A percentile compares a stretch with the other conserved stretches of the same genome.
These are phyloP conservation scores for Paratinospora sagittata DNA, from an alignment of 164 flowering plant genomes.

Conservation along the genomic window DNA sequence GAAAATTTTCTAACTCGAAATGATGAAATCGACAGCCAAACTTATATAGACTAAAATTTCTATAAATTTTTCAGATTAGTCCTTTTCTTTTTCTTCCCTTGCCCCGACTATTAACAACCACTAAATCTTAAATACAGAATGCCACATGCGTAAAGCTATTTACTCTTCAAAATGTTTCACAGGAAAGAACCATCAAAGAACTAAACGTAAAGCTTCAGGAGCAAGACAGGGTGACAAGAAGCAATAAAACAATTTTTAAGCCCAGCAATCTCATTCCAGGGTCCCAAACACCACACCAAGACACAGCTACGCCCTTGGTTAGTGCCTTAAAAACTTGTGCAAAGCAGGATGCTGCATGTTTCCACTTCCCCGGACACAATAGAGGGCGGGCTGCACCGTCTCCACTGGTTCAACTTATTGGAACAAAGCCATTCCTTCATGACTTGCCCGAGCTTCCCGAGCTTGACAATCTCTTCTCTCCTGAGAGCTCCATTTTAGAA, in stretches of 20 bases:
- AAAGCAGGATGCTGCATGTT: conserved; percentile 47
- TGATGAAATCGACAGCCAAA: too few species aligned
- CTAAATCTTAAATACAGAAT: conserved; percentile 6
- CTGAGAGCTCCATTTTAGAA: conserved; percentile 39
- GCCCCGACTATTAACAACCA: not conserved
- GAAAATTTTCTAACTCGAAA: too few species aligned
- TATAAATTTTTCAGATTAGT: too few species aligned
- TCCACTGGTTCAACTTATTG: conserved; percentile 35
- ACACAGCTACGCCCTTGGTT: conserved; percentile 46
- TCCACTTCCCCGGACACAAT: conserved; percentile 88
- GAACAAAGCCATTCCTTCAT: conserved; percentile 32
- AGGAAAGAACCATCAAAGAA: conserved; percentile 7
- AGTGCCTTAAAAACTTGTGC: conserved; percentile 59
- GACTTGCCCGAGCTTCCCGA: conserved; percentile 52
- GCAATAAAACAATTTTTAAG: too few species aligned
- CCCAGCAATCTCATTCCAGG: not conserved
- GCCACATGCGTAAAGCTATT: conserved; percentile 8
- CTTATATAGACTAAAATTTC: too few species aligned
- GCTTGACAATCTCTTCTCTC: conserved; percentile 49
- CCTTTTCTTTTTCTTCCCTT: not conserved
- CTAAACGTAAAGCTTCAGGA: not conserved
- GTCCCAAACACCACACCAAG: not conserved
- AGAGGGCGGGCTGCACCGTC: conserved; percentile 67
- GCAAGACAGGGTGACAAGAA: not conserved
- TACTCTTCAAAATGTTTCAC: conserved; percentile 11